Evolutionary conservation across 495 filamentous ascomycete species (phyloP), one percentile per base, ranked within the genome.

Genomic region (Parathielavia appendiculata): DNA sequence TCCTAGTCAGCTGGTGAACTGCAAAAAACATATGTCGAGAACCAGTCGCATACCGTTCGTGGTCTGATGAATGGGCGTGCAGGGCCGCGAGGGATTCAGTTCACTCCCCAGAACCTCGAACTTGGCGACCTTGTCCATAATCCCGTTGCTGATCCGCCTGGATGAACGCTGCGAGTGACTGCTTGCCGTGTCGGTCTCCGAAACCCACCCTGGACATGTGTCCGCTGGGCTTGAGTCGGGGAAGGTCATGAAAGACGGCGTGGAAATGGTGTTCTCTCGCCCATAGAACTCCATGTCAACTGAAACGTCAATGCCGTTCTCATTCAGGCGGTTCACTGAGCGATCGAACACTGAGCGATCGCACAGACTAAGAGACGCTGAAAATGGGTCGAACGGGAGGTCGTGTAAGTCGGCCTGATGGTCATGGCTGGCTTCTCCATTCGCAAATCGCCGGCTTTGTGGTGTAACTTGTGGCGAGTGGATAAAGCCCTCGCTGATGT

Each of bases 51-150:
- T 75, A 86, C 86, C 73, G 52, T 65, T 66, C 54, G 67, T 74
- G 68, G 76, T 78, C 63, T 83, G 82, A 43, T 71, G 76, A 61
- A 73, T 75, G 62, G 83, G 86, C 32, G 83, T 89, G 59, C 76
- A 71, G 40, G 84, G 82, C 61, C 77, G 76, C 19, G 57, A 57
- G 19, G 60, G 61, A 39, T 73, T 69, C 4, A 72, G 40, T 4
- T 43, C 52, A 34, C 35, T 60, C 41, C 66, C 69, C 63, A 81
- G 63, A 10, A 69, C 69, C 58, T 81, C 79, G 36, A 77, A 82
- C 59, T 81, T 79, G 53, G 71, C 62, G 32, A 81, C 73, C 56
- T 79, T 72, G 60, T 81, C 76, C 65, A 78, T 61, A 60, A 82
- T 79, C 14, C 76, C 77, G 53, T 77, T 79, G 71, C 80, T 82